phyloP scores from a whole-genome alignment of 257 asterid genomes.

The Solanum pimpinellifolium region DNA sequence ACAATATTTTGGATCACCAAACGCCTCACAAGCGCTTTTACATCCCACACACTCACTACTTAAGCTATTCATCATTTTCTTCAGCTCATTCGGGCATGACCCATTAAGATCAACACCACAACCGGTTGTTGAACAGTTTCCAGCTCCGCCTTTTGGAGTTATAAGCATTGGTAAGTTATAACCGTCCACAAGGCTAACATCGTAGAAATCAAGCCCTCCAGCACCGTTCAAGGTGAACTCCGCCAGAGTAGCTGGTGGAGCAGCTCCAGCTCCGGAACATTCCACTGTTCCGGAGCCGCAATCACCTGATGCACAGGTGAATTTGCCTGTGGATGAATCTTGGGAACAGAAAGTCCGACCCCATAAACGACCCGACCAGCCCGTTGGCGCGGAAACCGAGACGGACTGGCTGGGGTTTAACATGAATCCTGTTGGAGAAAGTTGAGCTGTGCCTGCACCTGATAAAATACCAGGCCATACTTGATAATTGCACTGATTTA shows the following conservation, averaged over 20 bases:
- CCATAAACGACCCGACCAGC: conserved; percentile 74
- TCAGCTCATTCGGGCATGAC: conserved; percentile 49
- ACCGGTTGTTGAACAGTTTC: conserved; percentile 50
- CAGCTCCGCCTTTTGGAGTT: conserved; percentile 40
- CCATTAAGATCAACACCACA: conserved; percentile 45
- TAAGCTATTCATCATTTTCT: conserved; percentile 5
- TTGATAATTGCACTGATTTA: conserved; percentile 43
- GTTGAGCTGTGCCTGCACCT: conserved; percentile 39
- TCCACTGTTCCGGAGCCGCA: conserved; percentile 52
- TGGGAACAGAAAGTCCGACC: conserved; percentile 41
- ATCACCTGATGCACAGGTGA: conserved; percentile 47
- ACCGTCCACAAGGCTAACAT: conserved; percentile 78
- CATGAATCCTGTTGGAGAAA: conserved; percentile 42
- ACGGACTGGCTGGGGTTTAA: conserved; percentile 31
- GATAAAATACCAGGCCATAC: conserved; percentile 74
- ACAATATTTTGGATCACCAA: conserved; percentile 18
- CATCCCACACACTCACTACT: conserved; percentile 33
- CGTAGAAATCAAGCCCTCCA: conserved; percentile 59
- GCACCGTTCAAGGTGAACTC: conserved; percentile 71
- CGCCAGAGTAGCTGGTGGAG: conserved; percentile 57
- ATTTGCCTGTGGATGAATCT: conserved; percentile 34
- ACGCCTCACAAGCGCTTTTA: conserved; percentile 43
- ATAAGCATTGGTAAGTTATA: conserved; percentile 64
- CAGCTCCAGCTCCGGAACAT: conserved; percentile 52
- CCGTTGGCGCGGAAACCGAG: conserved; percentile 23